Conservation (phyloP, 2,329 filamentous ascomycete species). For the Chaetomium strumarium region DNA sequence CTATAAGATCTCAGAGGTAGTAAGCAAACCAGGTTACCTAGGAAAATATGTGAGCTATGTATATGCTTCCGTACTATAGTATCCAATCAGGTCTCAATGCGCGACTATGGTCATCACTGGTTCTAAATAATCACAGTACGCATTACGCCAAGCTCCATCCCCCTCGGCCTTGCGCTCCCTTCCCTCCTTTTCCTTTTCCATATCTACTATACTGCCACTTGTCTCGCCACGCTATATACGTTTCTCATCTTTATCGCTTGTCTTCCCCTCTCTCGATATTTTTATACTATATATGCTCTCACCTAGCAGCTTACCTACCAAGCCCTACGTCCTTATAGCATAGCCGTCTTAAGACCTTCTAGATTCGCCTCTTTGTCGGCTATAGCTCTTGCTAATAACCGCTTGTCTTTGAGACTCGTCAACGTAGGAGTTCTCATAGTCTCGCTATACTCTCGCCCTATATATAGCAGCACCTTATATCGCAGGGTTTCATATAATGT, state of each 20-base stretch:
- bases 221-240: too few relatives aligned
- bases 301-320: background rate
- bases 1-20: conserved; percentile 6
- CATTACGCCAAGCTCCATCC: background rate
- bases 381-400: conserved; percentile 1
- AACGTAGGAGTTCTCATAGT: conserved; percentile 1
- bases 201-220: background rate
- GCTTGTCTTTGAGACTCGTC: conserved; percentile 2
- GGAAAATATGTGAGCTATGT: background rate
- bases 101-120: background rate
- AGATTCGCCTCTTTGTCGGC: conserved; percentile 7
- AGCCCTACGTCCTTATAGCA: conserved; percentile 1
- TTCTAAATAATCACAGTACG: too few relatives aligned
- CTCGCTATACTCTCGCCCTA: conserved; percentile 1
- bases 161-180: conserved; percentile 1
- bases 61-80: background rate
- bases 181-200: background rate
- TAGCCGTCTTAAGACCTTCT: conserved; percentile 2
- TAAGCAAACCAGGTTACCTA: conserved; percentile 4
- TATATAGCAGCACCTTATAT: conserved; percentile 1
- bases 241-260: too few relatives aligned
- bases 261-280: too few relatives aligned
- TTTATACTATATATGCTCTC: conserved; percentile 2
- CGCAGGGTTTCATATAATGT: background rate
- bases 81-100: conserved; percentile 3